Percentiles rank a stretch among this genome's conserved stretches.
phyloP scores from a whole-genome alignment of 768 basidiomycete species.

The Agaricus blazei region DNA sequence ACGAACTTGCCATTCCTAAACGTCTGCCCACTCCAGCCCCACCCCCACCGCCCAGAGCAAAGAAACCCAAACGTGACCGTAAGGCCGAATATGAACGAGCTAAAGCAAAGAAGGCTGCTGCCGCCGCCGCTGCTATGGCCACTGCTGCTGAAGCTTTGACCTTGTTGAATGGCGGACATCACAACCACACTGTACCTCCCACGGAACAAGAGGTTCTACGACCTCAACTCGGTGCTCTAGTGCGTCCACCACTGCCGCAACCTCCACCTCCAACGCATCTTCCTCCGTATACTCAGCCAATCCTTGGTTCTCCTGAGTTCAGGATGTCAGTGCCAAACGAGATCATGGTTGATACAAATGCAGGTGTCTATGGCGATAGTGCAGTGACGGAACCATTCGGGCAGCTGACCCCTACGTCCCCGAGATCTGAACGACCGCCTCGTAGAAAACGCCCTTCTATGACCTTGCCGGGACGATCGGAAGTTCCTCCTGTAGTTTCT shows the following conservation, averaged over 20 bases:
- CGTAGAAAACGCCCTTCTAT: constrained; percentile 25
- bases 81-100: constrained; percentile 35
- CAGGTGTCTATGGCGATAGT: constrained; percentile 34
- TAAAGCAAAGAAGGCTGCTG: constrained; percentile 25
- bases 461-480: constrained; percentile 20
- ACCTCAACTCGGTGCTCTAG: background rate
- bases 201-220: background rate
- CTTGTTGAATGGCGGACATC: constrained; percentile 13
- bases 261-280: background rate
- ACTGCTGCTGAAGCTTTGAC: constrained; percentile 10
- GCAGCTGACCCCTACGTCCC: background rate
- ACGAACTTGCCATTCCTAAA: constrained; percentile 58
- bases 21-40: constrained; percentile 57
- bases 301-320: constrained; percentile 35
- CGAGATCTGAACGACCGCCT: constrained; percentile 8
- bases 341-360: background rate
- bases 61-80: constrained; percentile 31
- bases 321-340: constrained; percentile 14
- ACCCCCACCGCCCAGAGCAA: constrained; percentile 30
- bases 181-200: background rate
- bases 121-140: constrained; percentile 14
- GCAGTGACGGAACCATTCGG: background rate
- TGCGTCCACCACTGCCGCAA: background rate
- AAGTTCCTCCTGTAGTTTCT: constrained; percentile 56
- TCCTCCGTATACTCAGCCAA: background rate